Evolutionary conservation across 2,329 filamentous ascomycete species (phyloP).

Genomic region (Emergomyces pasteurianus): DNA sequence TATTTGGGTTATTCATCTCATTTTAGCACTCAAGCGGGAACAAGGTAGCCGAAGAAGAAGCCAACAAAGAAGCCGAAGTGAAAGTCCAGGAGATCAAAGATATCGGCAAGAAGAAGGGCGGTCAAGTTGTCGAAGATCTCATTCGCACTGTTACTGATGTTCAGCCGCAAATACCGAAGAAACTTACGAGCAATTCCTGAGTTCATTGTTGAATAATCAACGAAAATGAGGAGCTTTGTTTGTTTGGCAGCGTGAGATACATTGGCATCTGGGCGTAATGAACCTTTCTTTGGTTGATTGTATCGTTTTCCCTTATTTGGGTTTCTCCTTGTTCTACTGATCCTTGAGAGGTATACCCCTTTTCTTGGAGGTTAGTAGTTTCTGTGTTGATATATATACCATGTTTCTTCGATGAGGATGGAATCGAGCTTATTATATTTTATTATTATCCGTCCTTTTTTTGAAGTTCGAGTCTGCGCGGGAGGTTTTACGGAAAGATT

Average conservation of each 20-base stretch:
- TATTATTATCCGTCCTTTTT: neutral
- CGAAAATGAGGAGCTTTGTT: neutral
- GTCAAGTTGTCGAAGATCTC: conserved; percentile 69
- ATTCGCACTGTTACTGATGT: conserved; percentile 76
- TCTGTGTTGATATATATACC: neutral
- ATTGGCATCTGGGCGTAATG: neutral
- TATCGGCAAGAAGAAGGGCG: conserved; percentile 67
- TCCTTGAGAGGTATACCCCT: neutral
- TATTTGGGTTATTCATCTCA: neutral
- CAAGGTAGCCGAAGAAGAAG: conserved; percentile 66
- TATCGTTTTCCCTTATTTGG: neutral
- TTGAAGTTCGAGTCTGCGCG: neutral
- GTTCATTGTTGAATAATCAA: neutral
- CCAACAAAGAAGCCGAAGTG: conserved; percentile 65
- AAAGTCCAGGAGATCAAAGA: conserved; percentile 73
- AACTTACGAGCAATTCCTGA: conserved; percentile 26
- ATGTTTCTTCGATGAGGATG: neutral
- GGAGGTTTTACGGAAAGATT: too few species aligned
- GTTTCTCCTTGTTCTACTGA: neutral
- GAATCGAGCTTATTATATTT: neutral
- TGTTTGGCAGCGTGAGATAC: neutral
- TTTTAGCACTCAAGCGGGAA: conserved; percentile 86
- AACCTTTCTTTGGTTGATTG: neutral
- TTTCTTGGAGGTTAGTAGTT: neutral
- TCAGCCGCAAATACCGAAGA: conserved; percentile 55